Evolutionary conservation across 2,329 filamentous ascomycete species (phyloP).

Genomic region (Venturia effusa): DNA sequence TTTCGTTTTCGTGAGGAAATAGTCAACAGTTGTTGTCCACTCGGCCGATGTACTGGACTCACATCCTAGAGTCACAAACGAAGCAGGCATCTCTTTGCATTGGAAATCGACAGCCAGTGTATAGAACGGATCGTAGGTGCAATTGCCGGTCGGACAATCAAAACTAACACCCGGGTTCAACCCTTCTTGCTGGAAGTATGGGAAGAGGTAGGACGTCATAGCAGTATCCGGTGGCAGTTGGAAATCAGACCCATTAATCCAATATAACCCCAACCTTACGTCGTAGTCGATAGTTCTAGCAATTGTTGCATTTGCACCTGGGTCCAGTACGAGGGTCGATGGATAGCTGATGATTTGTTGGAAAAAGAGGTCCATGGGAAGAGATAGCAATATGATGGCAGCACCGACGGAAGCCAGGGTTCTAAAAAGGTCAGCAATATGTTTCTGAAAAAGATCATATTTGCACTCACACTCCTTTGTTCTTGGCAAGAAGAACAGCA

Average conservation of each 20-base stretch:
- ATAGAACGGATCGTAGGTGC: slow-evolving; percentile 9
- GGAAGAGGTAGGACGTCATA: neutral
- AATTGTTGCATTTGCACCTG: neutral
- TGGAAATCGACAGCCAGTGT: slow-evolving; percentile 9
- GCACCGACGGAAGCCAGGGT: slow-evolving; percentile 11
- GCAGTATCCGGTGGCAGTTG: neutral
- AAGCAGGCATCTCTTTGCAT: slow-evolving; percentile 1
- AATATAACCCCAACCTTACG: neutral
- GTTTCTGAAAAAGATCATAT: neutral
- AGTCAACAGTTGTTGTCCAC: neutral
- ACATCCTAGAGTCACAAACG: neutral
- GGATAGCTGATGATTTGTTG: slow-evolving; percentile 13
- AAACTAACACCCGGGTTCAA: neutral
- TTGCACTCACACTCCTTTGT: slow-evolving; percentile 10
- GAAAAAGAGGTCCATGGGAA: slow-evolving; percentile 12
- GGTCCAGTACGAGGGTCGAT: neutral
- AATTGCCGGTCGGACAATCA: slow-evolving; percentile 11
- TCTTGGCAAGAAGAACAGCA: slow-evolving; percentile 2
- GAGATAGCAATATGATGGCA: slow-evolving; percentile 10
- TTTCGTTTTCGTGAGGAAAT: neutral
- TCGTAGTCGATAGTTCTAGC: slow-evolving; percentile 5
- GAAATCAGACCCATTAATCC: neutral
- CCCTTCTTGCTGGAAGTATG: neutral
- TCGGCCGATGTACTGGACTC: neutral
- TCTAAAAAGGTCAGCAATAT: neutral